A percentile compares a stretch with the other conserved stretches of the same genome.
These are phyloP conservation scores for Carpinus viminea DNA, from an alignment of 306 rosid species.

Conservation along the genomic window DNA sequence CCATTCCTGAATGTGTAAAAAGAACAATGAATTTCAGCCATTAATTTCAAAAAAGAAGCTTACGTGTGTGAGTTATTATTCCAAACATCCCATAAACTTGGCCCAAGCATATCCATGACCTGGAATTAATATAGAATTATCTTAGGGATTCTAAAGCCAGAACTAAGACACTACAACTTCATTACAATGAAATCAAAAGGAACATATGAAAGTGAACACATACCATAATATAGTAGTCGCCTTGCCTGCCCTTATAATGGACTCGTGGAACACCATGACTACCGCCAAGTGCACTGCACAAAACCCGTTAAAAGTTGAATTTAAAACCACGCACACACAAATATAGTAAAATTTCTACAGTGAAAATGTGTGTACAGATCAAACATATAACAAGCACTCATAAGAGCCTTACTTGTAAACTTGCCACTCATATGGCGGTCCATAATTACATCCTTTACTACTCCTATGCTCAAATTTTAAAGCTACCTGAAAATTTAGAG, in stretches of 20 bases:
- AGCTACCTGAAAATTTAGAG: constrained; percentile 62
- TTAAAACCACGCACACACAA: neutral
- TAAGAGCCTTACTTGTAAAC: constrained; percentile 73
- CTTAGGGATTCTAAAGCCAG: constrained; percentile 25
- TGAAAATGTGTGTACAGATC: neutral
- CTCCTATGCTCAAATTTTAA: constrained; percentile 86
- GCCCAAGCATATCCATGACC: constrained; percentile 98
- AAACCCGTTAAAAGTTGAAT: neutral
- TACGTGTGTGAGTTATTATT: constrained; percentile 68
- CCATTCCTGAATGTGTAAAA: neutral
- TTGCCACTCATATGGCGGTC: constrained; percentile 94
- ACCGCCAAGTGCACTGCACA: constrained; percentile 85
- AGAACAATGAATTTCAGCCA: neutral
- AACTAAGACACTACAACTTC: constrained; percentile 15
- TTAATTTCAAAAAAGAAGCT: constrained; percentile 32
- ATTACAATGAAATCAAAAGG: constrained; percentile 17
- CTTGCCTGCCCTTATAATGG: constrained; percentile 87
- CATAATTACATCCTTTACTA: constrained; percentile 89
- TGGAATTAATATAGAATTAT: constrained; percentile 27
- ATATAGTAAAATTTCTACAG: neutral
- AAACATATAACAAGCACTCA: constrained; percentile 7
- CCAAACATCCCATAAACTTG: constrained; percentile 98
- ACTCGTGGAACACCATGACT: constrained; percentile 95
- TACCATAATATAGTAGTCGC: constrained; percentile 88
- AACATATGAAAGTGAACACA: constrained; percentile 17